Conservation (phyloP, 2,329 filamentous ascomycete genomes). For the Phyllosticta citriasiana region DNA sequence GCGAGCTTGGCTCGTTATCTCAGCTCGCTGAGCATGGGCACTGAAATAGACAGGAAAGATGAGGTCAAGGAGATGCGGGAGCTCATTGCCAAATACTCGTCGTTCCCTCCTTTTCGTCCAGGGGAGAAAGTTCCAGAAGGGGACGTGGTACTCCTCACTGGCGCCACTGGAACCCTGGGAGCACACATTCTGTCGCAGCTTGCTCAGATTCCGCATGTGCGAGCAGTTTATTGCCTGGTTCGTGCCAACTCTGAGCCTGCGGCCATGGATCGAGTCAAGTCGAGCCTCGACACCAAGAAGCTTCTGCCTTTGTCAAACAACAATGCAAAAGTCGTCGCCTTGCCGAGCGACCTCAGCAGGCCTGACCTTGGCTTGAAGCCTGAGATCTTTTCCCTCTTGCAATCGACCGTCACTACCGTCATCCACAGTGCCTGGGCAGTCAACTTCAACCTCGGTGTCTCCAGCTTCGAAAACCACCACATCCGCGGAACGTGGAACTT, state of each 20-base stretch:
- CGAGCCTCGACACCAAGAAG: conserved; percentile 25
- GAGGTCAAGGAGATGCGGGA: conserved; percentile 35
- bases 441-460: conserved; percentile 46
- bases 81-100: conserved; percentile 37
- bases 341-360: conserved; percentile 33
- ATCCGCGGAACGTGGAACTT: conserved; percentile 38
- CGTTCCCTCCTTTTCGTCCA: neutral
- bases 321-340: conserved; percentile 23
- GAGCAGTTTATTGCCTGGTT: conserved; percentile 25
- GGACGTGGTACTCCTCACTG: conserved; percentile 17
- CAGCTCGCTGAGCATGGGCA: conserved; percentile 31
- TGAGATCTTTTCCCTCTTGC: conserved; percentile 14
- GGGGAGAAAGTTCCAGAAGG: neutral
- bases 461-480: conserved; percentile 39
- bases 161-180: conserved; percentile 19
- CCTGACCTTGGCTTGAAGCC: conserved; percentile 31
- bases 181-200: conserved; percentile 16
- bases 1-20: conserved; percentile 37
- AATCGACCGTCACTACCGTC: conserved; percentile 28
- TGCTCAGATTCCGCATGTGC: conserved; percentile 12
- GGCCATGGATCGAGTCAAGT: conserved; percentile 16
- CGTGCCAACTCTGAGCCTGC: conserved; percentile 31
- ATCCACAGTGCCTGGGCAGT: conserved; percentile 48
- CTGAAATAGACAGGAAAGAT: conserved; percentile 22
- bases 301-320: conserved; percentile 21